phyloP scores from a whole-genome alignment of 129 eudicot genomes.

The Tanacetum coccineum region DNA sequence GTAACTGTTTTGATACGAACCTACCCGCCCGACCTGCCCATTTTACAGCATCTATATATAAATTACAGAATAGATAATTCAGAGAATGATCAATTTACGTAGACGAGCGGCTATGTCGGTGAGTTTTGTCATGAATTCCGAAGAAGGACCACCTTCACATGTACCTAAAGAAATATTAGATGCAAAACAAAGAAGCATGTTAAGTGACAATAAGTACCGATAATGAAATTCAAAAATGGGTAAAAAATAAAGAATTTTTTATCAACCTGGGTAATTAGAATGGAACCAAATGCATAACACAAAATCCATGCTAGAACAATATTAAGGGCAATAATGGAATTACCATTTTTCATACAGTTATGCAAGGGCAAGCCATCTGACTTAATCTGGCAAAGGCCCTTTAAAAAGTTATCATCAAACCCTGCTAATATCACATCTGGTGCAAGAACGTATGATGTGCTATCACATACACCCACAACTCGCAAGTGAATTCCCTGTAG shows the following conservation, averaged over 20 bases:
- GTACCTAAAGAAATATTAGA: conserved; percentile 45
- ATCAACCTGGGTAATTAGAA: neutral
- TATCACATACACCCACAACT: conserved; percentile 86
- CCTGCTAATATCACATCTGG: conserved; percentile 54
- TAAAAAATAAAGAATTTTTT: neutral
- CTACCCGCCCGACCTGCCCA: no score
- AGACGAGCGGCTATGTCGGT: conserved; percentile 49
- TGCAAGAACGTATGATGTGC: conserved; percentile 57
- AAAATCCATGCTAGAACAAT: conserved; percentile 5
- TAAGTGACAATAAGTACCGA: neutral
- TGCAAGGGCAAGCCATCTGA: conserved; percentile 49
- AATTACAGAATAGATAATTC: conserved; percentile 11
- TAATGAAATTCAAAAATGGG: neutral
- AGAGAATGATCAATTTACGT: conserved; percentile 45
- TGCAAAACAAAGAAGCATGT: neutral
- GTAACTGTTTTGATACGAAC: no score
- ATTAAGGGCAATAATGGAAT: conserved; percentile 23
- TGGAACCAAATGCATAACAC: neutral
- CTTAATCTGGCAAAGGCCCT: conserved; percentile 52
- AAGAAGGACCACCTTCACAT: conserved; percentile 37
- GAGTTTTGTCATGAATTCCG: conserved; percentile 45
- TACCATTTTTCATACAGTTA: conserved; percentile 52
- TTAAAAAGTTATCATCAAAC: conserved; percentile 62
- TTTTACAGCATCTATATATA: no score
- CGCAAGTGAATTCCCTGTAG: conserved; percentile 73